Percentiles rank a stretch among this genome's conserved stretches.
These are phyloP conservation scores for Saccharomycopsis oosterbeekiorum DNA, from an alignment of 805 yeast species.

Conservation along the genomic window DNA sequence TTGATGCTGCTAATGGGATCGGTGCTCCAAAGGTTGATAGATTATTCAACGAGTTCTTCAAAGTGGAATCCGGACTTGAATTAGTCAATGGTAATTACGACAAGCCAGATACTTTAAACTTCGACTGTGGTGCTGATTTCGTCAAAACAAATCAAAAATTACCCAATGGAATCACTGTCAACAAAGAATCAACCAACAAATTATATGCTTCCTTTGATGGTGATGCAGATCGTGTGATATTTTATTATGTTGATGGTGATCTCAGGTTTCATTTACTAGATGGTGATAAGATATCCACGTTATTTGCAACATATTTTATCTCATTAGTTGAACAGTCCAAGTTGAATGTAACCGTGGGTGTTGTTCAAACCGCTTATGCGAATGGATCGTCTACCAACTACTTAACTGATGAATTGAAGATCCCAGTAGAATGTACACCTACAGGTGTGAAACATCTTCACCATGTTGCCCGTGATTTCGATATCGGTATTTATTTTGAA, in stretches of 20 bases:
- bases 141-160: conserved; percentile 82
- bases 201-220: conserved; percentile 88
- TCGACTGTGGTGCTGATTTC: conserved; percentile 87
- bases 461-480: conserved; percentile 70
- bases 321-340: conserved; percentile 39
- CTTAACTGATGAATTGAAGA: conserved; percentile 45
- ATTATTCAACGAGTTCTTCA: conserved; percentile 35
- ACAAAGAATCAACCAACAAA: conserved; percentile 31
- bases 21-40: conserved; percentile 68
- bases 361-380: conserved; percentile 96
- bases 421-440: conserved; percentile 82
- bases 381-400: conserved; percentile 84
- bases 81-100: conserved; percentile 47
- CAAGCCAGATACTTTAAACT: conserved; percentile 54
- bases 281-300: conserved; percentile 88
- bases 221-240: conserved; percentile 91
- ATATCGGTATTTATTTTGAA: conserved; percentile 90
- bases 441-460: conserved; percentile 97
- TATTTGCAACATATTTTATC: conserved; percentile 63
- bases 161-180: conserved; percentile 45
- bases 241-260: conserved; percentile 43
- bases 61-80: conserved; percentile 28
- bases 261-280: conserved; percentile 54
- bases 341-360: conserved; percentile 48
- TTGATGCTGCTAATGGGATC: conserved; percentile 96